Evolutionary conservation across 352 stramenopile genomes (phyloP).

Genomic region (Globisporangium nodosum): DNA sequence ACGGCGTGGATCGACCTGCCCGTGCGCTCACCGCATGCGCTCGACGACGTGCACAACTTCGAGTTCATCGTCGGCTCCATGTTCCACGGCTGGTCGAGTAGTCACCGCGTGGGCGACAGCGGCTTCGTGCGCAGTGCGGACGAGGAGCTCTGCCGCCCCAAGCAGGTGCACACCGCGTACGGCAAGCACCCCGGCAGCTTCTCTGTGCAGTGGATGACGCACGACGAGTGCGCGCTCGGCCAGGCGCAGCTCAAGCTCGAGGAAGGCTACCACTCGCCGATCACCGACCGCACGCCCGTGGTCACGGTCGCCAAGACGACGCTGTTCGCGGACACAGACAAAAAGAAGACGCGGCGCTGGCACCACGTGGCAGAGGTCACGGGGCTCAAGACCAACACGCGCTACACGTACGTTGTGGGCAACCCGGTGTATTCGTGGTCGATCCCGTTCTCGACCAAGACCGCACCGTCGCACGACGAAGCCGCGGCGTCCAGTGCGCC

Average conservation of each 20-base stretch:
- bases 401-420: slow-evolving; percentile 84
- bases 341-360: slow-evolving; percentile 49
- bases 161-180: slow-evolving; percentile 82
- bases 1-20: slow-evolving; percentile 53
- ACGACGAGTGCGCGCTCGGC: slow-evolving; percentile 41
- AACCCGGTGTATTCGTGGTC: slow-evolving; percentile 75
- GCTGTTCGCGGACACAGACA: slow-evolving; percentile 61
- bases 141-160: slow-evolving; percentile 54
- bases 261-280: slow-evolving; percentile 46
- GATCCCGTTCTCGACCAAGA: slow-evolving; percentile 76
- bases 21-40: background rate
- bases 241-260: slow-evolving; percentile 47
- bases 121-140: slow-evolving; percentile 29
- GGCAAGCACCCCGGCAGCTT: slow-evolving; percentile 50
- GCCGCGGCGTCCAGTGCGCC: slow-evolving; percentile 21
- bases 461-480: slow-evolving; percentile 35
- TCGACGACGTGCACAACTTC: slow-evolving; percentile 18
- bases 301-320: slow-evolving; percentile 40
- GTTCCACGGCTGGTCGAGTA: slow-evolving; percentile 73
- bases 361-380: slow-evolving; percentile 66
- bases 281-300: slow-evolving; percentile 35
- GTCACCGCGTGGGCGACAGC: slow-evolving; percentile 57
- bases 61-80: slow-evolving; percentile 76
- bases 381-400: slow-evolving; percentile 49
- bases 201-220: slow-evolving; percentile 76